These are phyloP conservation scores for Flaveria sonorensis DNA, from an alignment of 129 eudicot species.

Conservation along the genomic window DNA sequence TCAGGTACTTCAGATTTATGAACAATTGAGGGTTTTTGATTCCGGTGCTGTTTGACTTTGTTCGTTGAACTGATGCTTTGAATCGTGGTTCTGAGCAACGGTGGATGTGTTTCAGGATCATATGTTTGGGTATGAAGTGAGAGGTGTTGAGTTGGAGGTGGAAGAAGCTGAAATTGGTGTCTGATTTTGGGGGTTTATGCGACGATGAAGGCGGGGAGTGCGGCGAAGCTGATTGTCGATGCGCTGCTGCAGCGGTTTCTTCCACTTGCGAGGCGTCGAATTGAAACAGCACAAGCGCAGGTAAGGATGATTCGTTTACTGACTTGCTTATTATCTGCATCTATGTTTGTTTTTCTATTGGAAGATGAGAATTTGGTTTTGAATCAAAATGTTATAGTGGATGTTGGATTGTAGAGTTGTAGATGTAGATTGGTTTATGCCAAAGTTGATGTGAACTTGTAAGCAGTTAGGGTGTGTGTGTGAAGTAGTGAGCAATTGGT, in stretches of 20 bases:
- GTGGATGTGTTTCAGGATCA: constrained; percentile 29
- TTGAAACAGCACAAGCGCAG: constrained; percentile 99
- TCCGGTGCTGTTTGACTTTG: constrained; percentile 22
- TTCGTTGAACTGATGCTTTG: constrained; percentile 5
- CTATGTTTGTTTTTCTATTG: constrained; percentile 17
- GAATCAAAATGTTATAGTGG: neutral
- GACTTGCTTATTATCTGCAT: neutral
- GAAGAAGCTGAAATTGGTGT: constrained; percentile 31
- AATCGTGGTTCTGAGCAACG: constrained; percentile 9
- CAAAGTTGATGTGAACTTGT: neutral
- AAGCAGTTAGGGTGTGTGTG: neutral
- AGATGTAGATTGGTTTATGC: neutral
- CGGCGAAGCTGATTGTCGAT: constrained; percentile 94
- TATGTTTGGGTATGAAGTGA: constrained; percentile 37
- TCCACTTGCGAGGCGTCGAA: constrained; percentile 98
- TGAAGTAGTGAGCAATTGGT: constrained; percentile 18
- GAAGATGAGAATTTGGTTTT: constrained; percentile 15
- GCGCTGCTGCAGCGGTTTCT: constrained; percentile 93
- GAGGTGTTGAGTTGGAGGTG: constrained; percentile 20
- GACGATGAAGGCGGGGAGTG: constrained; percentile 93
- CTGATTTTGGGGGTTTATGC: constrained; percentile 31
- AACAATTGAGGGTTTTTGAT: constrained; percentile 7
- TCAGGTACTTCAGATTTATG: constrained; percentile 36
- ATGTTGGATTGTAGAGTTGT: neutral
- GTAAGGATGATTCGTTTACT: constrained; percentile 29